Evolutionary conservation across 176 grass and related monocot species (phyloP), one percentile per base, ranked within the genome.

Genomic region (Dendrocalamus sinicus): DNA sequence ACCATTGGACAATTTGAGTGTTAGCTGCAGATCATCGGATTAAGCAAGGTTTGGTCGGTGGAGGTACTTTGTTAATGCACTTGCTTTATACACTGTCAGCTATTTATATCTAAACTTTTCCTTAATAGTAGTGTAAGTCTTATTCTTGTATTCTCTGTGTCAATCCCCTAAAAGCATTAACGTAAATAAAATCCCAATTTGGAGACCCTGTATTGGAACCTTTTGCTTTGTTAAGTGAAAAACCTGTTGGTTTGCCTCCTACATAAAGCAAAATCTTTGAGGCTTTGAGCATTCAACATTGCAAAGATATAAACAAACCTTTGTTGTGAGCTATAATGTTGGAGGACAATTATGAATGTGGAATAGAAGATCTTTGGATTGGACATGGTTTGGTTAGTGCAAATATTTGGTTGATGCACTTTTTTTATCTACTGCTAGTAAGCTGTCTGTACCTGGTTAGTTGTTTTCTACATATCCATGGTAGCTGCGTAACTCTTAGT

Each of bases 401-500:
- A 41, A 12, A 10, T 72, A 17, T 3, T 51, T 89, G 55, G 43
- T n/a, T 75, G 32, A 12, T 85, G 50, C 28, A 74, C 40, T 88
- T 75, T 6, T 6, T 89, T 58, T 26, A 74, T 67, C 16, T 28
- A 23, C 20, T 26, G 7, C 12, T 66, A 32, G 41, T 59, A 17
- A 67, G 60, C 39, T 72, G 64, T 59, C 9, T 74, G 15, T 39
- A 73, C 14, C 19, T 76, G 2, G 9, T 68, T 67, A 15, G 78
- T 68, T 68, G 78, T 81, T 59, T 12, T 75, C 20, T 51, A 69
- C 9, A 17, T 35, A 84, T 80, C 24, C 77, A 67, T 16, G 12
- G 50, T 76, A 59, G n/a, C n/a, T 61, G n/a, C 0, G 4, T 23
- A 44, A 55, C 13, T 57, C 67, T 53, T 70, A 14, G 6, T 44